Base-by-base conservation (phyloP, 108 stramenopile species). In the Heterococcus sp. region DNA sequence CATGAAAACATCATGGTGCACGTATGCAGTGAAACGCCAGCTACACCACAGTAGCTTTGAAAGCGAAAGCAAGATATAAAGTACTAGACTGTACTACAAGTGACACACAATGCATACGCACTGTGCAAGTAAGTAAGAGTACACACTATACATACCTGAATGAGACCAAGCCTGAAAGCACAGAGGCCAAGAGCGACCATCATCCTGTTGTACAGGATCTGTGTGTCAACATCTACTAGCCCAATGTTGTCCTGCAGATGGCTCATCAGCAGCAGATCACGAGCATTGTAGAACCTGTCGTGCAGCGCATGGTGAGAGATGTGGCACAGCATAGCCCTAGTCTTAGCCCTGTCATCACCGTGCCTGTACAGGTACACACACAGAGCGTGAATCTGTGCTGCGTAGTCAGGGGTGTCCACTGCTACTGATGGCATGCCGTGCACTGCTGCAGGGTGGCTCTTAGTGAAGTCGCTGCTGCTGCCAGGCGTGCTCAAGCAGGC, bases 131-230 rank as follows among this genome's bases (percentile, higher is more conserved):
- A n/a, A n/a, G n/a, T n/a, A n/a, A n/a, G n/a, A n/a, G n/a, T n/a
- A n/a, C n/a, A n/a, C n/a, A n/a, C n/a, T n/a, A n/a, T n/a, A n/a
- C n/a, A n/a, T n/a, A n/a, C n/a, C n/a, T 34, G 32, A 69, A 96
- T 92, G 38, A 93, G 91, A 28, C 97, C 98, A 32, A 91, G 74
- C 33, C 98, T 94, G 89, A 99, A 99, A 39, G 98, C 98, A 38
- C 93, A 90, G 79, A 97, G 92, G 35, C 98, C 98, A 40, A 99
- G 85, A n/a, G 88, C 92, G 29, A 93, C 97, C 93, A 98, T 95
- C 88, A 92, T 94, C 29, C 98, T 91, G 85, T 99, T 99, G 90
- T 93, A 97, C 72, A 97, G 88, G 68, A 97, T 94, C 93, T 95
- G 95, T 37, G 96, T 97, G 26, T 90, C 83, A 37, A 96, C 88